Evolutionary conservation across 306 rosid species (phyloP).

Genomic region (Sesbania bispinosa): DNA sequence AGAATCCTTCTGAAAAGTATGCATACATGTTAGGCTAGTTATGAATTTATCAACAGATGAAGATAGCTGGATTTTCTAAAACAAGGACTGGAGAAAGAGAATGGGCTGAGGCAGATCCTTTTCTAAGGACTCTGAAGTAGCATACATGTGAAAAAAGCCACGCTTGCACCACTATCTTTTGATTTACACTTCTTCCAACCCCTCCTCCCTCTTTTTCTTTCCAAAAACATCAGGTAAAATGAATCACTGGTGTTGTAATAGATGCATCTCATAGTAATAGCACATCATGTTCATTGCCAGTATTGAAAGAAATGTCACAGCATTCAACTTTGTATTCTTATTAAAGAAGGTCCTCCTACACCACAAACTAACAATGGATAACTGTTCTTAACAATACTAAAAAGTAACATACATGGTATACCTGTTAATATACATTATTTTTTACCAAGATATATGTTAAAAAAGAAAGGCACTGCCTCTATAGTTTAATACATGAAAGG

Average conservation of each 20-base stretch:
- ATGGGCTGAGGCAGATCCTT: background rate
- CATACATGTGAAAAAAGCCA: background rate
- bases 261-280: background rate
- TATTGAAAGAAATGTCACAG: background rate
- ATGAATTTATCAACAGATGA: background rate
- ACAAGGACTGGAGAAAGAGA: background rate
- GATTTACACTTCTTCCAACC: background rate
- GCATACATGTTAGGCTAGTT: background rate
- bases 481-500: background rate
- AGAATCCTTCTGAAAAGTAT: background rate
- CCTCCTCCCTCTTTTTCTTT: background rate
- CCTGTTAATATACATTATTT: background rate
- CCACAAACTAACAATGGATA: background rate
- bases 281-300: background rate
- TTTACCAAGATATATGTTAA: background rate
- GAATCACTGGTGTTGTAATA: background rate
- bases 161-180: background rate
- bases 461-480: background rate
- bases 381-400: constrained; percentile 5
- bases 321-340: background rate
- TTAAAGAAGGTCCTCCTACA: background rate
- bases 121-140: background rate
- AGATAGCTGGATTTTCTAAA: background rate
- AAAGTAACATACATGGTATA: background rate
- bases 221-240: background rate